These are phyloP conservation scores for Gracilaria vermiculophylla DNA, from an alignment of 23 red algal species.

Conservation along the genomic window DNA sequence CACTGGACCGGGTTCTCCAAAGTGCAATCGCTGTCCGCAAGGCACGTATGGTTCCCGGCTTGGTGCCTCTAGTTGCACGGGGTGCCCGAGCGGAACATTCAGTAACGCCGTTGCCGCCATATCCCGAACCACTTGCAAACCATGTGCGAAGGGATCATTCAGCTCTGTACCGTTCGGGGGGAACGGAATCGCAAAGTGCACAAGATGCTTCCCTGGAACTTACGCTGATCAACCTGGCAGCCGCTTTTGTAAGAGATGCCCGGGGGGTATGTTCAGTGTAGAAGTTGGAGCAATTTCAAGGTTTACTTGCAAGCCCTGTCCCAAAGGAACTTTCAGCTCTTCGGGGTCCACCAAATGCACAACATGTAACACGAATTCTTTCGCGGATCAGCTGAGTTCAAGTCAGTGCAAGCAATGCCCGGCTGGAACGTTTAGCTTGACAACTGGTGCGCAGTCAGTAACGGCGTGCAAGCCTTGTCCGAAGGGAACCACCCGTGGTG, in stretches of 20 bases:
- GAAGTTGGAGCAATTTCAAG: background rate
- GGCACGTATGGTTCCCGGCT: slow-evolving; percentile 2
- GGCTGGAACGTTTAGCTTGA: slow-evolving; percentile 43
- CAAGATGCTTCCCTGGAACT: background rate
- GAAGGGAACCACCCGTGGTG: slow-evolving; percentile 12
- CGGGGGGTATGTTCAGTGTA: slow-evolving; percentile 35
- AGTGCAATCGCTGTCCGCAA: slow-evolving; percentile 13
- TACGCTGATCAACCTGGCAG: slow-evolving; percentile 32
- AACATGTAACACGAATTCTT: slow-evolving; percentile 23
- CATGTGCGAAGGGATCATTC: slow-evolving; percentile 27
- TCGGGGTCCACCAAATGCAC: slow-evolving; percentile 8
- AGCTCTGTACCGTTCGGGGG: slow-evolving; percentile 2
- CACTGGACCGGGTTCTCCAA: background rate
- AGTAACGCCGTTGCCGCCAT: slow-evolving; percentile 20
- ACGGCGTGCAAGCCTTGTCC: slow-evolving; percentile 31
- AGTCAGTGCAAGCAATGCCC: slow-evolving; percentile 31
- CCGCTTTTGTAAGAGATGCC: slow-evolving; percentile 24
- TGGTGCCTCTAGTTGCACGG: slow-evolving; percentile 14
- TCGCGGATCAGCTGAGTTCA: slow-evolving; percentile 13
- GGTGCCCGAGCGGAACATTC: slow-evolving; percentile 44
- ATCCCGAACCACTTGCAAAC: slow-evolving; percentile 8
- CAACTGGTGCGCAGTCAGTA: background rate
- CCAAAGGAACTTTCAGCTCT: slow-evolving; percentile 21
- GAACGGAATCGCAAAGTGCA: slow-evolving; percentile 1
- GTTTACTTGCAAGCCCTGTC: slow-evolving; percentile 25